phyloP scores from a whole-genome alignment of 2,329 filamentous ascomycete genomes.

The Aureobasidium sp. region DNA sequence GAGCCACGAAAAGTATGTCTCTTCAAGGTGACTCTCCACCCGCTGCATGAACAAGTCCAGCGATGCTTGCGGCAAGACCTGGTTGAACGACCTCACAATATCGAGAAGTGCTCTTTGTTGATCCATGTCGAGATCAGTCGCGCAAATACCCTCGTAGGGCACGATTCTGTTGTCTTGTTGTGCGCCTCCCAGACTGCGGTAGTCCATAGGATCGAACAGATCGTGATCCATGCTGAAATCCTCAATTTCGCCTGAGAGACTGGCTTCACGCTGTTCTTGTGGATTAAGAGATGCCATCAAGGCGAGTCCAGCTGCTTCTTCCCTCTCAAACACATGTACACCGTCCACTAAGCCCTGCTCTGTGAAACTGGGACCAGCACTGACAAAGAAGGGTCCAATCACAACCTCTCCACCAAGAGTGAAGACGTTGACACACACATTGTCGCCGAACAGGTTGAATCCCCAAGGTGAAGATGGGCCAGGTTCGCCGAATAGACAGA shows the following conservation, averaged over 20 bases:
- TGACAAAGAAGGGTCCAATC: conserved; percentile 65
- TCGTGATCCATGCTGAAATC: conserved; percentile 37
- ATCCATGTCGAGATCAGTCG: conserved; percentile 36
- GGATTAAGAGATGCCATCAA: conserved; percentile 56
- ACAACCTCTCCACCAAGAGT: conserved; percentile 56
- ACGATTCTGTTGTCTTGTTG: conserved; percentile 69
- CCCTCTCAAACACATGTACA: conserved; percentile 54
- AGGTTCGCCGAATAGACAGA: conserved; percentile 58
- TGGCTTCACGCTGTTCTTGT: conserved; percentile 40
- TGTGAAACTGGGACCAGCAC: conserved; percentile 45
- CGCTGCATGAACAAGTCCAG: conserved; percentile 46
- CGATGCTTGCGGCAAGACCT: conserved; percentile 53
- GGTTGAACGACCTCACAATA: conserved; percentile 54
- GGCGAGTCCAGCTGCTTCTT: conserved; percentile 53
- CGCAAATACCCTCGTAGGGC: conserved; percentile 57
- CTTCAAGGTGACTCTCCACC: conserved; percentile 45
- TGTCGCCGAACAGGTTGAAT: conserved; percentile 67
- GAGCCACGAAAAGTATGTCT: conserved; percentile 74
- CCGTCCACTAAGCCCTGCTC: conserved; percentile 31
- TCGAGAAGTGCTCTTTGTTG: conserved; percentile 44
- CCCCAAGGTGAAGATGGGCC: conserved; percentile 55
- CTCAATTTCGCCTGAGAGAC: conserved; percentile 34
- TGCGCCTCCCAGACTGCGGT: conserved; percentile 67
- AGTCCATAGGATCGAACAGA: conserved; percentile 40
- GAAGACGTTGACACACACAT: conserved; percentile 63